Base-by-base conservation (phyloP, 2,329 filamentous ascomycete species). In the Trichophyton equinum region DNA sequence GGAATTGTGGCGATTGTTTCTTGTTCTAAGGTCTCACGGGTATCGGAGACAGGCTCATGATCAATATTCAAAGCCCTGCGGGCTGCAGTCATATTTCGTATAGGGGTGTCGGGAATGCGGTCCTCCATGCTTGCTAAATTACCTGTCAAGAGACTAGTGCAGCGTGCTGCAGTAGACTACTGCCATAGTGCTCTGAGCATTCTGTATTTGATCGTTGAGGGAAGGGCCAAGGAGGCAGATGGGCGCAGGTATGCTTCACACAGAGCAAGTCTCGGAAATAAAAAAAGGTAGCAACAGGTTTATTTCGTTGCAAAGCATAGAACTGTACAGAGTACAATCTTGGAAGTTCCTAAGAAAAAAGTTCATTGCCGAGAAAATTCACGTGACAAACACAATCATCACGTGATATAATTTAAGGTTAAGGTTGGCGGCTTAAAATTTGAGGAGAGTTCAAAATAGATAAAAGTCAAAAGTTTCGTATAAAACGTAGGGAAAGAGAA, bases 1-100 rank as follows among this genome's bases (percentile, higher is more conserved):
- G 81, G 76, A 63, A 79, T 62, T 9, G 79, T 81, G 63, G 76
- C 77, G 58, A 80, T 68, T 9, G 79, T 81, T 62, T 82, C 76
- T 66, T 77, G 68, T 62, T 82, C 76, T 67, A 33, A 30, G 7
- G 49, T 11, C 22, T 53, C 27, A n/a, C 11, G 49, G 49, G 49
- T 30, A 53, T 33, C 25, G 6, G 22, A 53, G 49, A 6, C 22
- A 30, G 27, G 22, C 3, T 53, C 49, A 11, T 9, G 4, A 18
- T 25, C 49, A 6, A 18, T 6, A 53, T n/a, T 13, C 22, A 33
- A 25, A 53, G 49, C 22, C 15, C 11, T 27, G 27, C 49, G 49
- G 22, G 22, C 49, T n/a, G 49, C 27, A 3, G 25, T 13, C 49
- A 30, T 53, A 25, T 27, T 30, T 15, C 49, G 22, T 27, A 27